Percentiles rank a stretch among this genome's conserved stretches.
Conservation (phyloP, 352 stramenopile species). For the Phytopythium cucurbitacearum region DNA sequence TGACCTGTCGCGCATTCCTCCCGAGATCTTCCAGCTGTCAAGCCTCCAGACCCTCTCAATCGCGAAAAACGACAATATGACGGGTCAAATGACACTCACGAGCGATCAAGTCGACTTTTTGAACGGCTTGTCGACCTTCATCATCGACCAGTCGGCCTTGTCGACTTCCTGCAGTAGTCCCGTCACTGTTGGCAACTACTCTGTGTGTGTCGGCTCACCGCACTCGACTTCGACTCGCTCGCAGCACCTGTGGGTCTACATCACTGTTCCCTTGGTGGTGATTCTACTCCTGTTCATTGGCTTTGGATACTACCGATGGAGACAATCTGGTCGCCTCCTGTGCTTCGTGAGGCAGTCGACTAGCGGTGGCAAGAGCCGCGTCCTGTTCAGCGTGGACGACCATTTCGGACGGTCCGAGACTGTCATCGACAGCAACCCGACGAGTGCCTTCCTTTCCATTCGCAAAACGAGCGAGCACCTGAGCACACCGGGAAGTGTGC, state of each 20-base stretch:
- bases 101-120: conserved; percentile 19
- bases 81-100: conserved; percentile 15
- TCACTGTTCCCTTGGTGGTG: neutral
- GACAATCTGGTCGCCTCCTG: no score
- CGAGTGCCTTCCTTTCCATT: no score
- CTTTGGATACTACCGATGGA: no score
- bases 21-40: conserved; percentile 11
- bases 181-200: conserved; percentile 12
- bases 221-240: neutral
- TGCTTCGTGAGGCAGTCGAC: no score
- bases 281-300: no score
- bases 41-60: neutral
- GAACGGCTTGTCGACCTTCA: conserved; percentile 19
- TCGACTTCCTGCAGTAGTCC: conserved; percentile 14
- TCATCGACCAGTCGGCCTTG: conserved; percentile 17
- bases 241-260: conserved; percentile 5
- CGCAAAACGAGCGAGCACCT: neutral
- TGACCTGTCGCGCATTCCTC: conserved; percentile 10
- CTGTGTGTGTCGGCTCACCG: conserved; percentile 14
- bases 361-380: no score
- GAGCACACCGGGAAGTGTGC: conserved; percentile 3
- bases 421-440: no score
- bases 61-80: conserved; percentile 11
- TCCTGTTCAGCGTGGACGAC: no score
- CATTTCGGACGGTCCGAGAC: no score